These are phyloP conservation scores for Xanthoconium purpureum DNA, from an alignment of 768 basidiomycete genomes.

Conservation along the genomic window DNA sequence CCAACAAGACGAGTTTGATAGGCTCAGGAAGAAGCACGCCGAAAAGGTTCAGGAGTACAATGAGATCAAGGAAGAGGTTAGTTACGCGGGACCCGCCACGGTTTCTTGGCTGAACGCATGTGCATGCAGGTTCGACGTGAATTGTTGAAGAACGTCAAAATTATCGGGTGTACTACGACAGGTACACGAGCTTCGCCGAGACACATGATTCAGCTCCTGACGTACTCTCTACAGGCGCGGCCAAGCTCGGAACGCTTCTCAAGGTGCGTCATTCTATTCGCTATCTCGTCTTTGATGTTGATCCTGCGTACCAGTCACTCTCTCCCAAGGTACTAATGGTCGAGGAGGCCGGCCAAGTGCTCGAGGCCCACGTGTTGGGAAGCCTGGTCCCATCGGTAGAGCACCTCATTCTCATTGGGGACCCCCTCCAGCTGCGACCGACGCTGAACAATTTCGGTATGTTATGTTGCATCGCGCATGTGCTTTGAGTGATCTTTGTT, in stretches of 20 bases:
- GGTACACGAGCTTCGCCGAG: conserved; percentile 37
- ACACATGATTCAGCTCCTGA: background rate
- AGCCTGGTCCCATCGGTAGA: conserved; percentile 63
- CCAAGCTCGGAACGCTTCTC: conserved; percentile 58
- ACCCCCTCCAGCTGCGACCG: conserved; percentile 72
- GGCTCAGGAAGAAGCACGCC: conserved; percentile 38
- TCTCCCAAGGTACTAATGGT: conserved; percentile 63
- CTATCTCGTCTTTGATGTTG: background rate
- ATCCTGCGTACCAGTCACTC: conserved; percentile 41
- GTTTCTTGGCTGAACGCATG: background rate
- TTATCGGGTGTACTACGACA: conserved; percentile 77
- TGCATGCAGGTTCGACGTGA: conserved; percentile 48
- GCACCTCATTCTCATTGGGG: conserved; percentile 78
- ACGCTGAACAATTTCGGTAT: conserved; percentile 60
- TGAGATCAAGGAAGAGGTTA: conserved; percentile 54
- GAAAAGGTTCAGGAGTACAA: conserved; percentile 37
- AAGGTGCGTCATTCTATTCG: conserved; percentile 37
- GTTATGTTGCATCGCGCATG: conserved; percentile 9
- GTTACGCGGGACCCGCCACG: conserved; percentile 1
- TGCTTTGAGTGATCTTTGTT: background rate
- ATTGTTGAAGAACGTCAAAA: conserved; percentile 51
- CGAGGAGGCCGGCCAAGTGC: conserved; percentile 80
- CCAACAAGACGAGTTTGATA: conserved; percentile 42
- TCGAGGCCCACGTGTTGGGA: conserved; percentile 72
- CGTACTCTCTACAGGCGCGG: conserved; percentile 49